Conservation (phyloP, 805 yeast genomes). For the Nakazawaea wickerhamii region DNA sequence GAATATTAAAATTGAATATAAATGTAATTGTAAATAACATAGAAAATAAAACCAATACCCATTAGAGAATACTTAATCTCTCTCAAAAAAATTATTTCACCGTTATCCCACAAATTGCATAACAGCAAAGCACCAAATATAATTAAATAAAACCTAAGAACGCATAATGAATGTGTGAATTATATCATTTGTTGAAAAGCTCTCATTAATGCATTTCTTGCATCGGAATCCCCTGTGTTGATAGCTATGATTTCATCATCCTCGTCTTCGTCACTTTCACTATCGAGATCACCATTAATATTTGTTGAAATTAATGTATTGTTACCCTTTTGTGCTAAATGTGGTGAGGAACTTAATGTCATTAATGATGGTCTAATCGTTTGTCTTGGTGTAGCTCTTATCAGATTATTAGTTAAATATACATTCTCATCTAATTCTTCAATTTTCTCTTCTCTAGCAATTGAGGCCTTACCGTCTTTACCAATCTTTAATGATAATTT, state of each 20-base stretch:
- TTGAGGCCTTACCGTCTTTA: constrained; percentile 12
- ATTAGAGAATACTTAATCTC: no score
- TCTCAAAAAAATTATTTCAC: no score
- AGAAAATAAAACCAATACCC: no score
- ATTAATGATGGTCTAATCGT: constrained; percentile 14
- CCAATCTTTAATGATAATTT: constrained; percentile 12
- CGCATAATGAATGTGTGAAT: neutral
- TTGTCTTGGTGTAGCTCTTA: constrained; percentile 9
- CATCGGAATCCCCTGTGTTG: constrained; percentile 10
- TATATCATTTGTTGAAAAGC: constrained; percentile 9
- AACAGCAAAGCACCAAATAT: no score
- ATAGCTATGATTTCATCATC: constrained; percentile 1
- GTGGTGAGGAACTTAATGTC: constrained; percentile 12
- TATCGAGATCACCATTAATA: constrained; percentile 5
- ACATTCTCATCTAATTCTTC: constrained; percentile 4
- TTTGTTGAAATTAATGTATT: constrained; percentile 4
- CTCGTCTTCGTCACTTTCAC: constrained; percentile 1
- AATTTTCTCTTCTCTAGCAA: constrained; percentile 6
- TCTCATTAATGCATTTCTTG: constrained; percentile 12
- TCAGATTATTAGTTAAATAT: neutral
- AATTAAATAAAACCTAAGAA: no score
- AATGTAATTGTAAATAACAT: no score
- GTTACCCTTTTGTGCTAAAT: constrained; percentile 2
- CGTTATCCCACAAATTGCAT: no score
- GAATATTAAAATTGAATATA: no score